Base-by-base conservation (phyloP, 2,329 filamentous ascomycete species). In the Aspergillus fijiensis region DNA sequence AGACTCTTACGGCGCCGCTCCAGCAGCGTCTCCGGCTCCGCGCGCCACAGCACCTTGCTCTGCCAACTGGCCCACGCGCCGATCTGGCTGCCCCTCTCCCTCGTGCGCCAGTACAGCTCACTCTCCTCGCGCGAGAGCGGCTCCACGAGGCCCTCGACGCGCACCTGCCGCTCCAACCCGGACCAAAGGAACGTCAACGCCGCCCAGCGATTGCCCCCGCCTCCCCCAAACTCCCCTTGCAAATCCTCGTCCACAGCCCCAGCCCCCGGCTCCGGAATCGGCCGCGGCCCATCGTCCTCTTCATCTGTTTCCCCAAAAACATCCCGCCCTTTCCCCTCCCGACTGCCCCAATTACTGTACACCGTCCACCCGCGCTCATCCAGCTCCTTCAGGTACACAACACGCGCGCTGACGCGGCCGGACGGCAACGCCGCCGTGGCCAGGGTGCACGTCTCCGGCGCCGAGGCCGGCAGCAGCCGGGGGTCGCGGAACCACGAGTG, bases 311-410 rank as follows among this genome's bases (percentile, higher is more conserved):
- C 50, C 9, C 77, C 72, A 58, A 77, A 78, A 1, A 80, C 74
- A 58, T 79, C 76, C 33, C 68, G 70, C 16, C 77, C 77, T 59
- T 79, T 79, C 2, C 77, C 77, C 62, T 88, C 87, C 29, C 84
- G 79, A 60, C 87, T 91, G 61, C 87, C 92, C 80, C 93, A 94
- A 77, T 99, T 99, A 71, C 87, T 90, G 82, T 98, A 99, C 52
- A 99, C 83, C 49, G 98, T 92, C 77, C 96, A 99, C 16, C 93
- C 92, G 5, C 76, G 69, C 57, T 81, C 77, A 76, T 98, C 93
- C 25, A 98, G 86, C 81, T 98, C 95, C 79, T 99, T 99, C 66
- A 99, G 84, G 78, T 98, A 99, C 42, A 99, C 92, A 67, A 92
- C 84, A 60, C 95, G 91, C 3, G 91, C 88, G 51, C 87, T 92